Evolutionary conservation across 1,139 yeast genomes (phyloP).

Genomic region (Nematodospora anomalae): DNA sequence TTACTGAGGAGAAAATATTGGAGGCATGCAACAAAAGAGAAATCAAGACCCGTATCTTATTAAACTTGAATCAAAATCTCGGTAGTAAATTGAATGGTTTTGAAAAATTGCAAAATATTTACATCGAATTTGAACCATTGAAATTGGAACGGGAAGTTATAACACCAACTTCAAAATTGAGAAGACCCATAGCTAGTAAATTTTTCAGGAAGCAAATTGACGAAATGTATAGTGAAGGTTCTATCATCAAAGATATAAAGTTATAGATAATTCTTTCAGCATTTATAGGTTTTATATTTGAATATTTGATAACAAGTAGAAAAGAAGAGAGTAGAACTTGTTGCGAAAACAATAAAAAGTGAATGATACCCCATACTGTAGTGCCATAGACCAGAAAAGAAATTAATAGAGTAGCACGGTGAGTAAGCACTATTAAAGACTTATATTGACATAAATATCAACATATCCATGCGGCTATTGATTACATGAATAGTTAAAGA

Average conservation of each 20-base stretch:
- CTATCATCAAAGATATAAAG: slow-evolving; percentile 22
- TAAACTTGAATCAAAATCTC: slow-evolving; percentile 29
- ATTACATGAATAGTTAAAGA: too few relatives aligned
- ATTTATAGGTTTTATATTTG: too few relatives aligned
- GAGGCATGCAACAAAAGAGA: slow-evolving; percentile 25
- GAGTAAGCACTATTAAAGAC: too few relatives aligned
- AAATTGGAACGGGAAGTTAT: slow-evolving; percentile 38
- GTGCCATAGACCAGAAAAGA: too few relatives aligned
- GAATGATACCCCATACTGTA: too few relatives aligned
- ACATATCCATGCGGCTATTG: too few relatives aligned
- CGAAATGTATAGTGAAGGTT: slow-evolving; percentile 28
- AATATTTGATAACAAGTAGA: neutral
- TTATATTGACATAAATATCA: too few relatives aligned
- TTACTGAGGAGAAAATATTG: slow-evolving; percentile 21
- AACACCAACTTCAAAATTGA: slow-evolving; percentile 44
- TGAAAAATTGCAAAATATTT: slow-evolving; percentile 39
- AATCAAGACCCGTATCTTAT: slow-evolving; percentile 25
- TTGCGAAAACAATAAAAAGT: too few relatives aligned
- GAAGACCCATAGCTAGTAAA: slow-evolving; percentile 38
- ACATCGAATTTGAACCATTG: slow-evolving; percentile 39
- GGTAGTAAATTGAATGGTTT: slow-evolving; percentile 29
- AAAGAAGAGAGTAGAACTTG: neutral
- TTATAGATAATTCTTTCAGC: too few relatives aligned
- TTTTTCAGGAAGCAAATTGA: slow-evolving; percentile 26
- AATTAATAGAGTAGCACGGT: too few relatives aligned